These are phyloP conservation scores for Penicillium malachiteum DNA, from an alignment of 495 filamentous ascomycete genomes.

Conservation along the genomic window DNA sequence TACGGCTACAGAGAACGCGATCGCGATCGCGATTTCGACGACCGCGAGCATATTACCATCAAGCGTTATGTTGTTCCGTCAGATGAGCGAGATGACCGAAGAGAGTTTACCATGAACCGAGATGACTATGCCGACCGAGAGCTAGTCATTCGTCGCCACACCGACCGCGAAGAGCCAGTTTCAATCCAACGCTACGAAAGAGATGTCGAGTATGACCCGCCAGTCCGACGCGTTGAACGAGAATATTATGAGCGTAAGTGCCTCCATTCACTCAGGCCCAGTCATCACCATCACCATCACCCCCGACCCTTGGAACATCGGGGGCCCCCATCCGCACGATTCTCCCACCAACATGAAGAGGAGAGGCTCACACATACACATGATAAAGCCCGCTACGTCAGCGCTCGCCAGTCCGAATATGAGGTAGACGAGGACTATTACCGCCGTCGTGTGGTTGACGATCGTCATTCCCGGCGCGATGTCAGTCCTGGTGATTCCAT, in stretches of 20 bases:
- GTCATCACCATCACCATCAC: constrained; percentile 61
- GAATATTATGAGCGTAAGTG: constrained; percentile 58
- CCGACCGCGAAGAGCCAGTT: constrained; percentile 43
- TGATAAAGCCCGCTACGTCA: constrained; percentile 70
- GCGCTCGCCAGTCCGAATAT: constrained; percentile 63
- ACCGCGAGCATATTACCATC: constrained; percentile 39
- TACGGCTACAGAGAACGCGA: constrained; percentile 45
- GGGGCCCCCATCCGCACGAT: constrained; percentile 13
- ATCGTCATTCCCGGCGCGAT: constrained; percentile 36
- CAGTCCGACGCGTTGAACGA: constrained; percentile 43
- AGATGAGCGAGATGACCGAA: constrained; percentile 40
- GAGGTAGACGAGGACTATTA: constrained; percentile 63
- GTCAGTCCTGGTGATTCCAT: constrained; percentile 59
- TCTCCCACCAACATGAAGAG: constrained; percentile 53
- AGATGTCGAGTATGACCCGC: constrained; percentile 42
- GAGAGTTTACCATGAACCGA: constrained; percentile 39
- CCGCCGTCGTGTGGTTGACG: constrained; percentile 44
- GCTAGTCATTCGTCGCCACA: constrained; percentile 49
- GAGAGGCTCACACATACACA: constrained; percentile 62
- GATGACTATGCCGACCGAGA: constrained; percentile 45
- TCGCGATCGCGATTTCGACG: constrained; percentile 49
- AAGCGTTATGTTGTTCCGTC: constrained; percentile 52
- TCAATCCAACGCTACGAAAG: constrained; percentile 44
- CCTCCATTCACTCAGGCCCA: constrained; percentile 37
- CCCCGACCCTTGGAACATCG: constrained; percentile 69